These are phyloP conservation scores for Zymoseptoria crescenta DNA, from an alignment of 2,329 filamentous ascomycete species.

Conservation along the genomic window DNA sequence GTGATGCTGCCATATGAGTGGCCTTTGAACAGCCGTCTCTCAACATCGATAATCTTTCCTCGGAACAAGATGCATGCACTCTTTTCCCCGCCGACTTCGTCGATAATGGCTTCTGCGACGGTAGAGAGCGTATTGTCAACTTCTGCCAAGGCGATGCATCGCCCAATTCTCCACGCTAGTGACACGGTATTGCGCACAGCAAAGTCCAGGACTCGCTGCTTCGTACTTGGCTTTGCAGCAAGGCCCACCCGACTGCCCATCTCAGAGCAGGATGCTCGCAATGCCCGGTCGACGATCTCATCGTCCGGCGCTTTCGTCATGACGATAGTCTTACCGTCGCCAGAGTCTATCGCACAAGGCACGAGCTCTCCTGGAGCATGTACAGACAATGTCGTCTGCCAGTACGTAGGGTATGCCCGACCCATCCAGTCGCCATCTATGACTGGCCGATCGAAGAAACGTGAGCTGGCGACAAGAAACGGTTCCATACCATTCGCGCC, in stretches of 20 bases:
- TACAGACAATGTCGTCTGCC: constrained; percentile 40
- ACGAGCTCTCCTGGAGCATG: constrained; percentile 35
- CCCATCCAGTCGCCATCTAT: constrained; percentile 43
- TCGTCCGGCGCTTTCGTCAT: constrained; percentile 37
- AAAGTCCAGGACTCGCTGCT: constrained; percentile 30
- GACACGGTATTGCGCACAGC: constrained; percentile 37
- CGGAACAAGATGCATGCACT: constrained; percentile 53
- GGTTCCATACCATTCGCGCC: constrained; percentile 56
- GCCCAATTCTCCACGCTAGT: constrained; percentile 48
- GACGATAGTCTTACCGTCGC: constrained; percentile 38
- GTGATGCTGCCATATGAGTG: constrained; percentile 54
- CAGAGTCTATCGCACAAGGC: constrained; percentile 40
- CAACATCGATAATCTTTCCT: constrained; percentile 56
- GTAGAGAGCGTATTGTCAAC: constrained; percentile 44
- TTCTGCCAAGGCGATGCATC: constrained; percentile 48
- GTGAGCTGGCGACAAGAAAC: constrained; percentile 48
- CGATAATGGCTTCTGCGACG: constrained; percentile 52
- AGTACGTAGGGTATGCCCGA: constrained; percentile 39
- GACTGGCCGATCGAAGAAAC: constrained; percentile 40
- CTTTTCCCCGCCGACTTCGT: constrained; percentile 48
- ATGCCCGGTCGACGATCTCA: constrained; percentile 36
- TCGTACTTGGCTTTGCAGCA: constrained; percentile 35
- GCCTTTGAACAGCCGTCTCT: constrained; percentile 49
- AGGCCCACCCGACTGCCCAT: constrained; percentile 37
- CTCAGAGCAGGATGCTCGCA: constrained; percentile 32